These are phyloP conservation scores for Poa annua DNA, from an alignment of 176 grass and related monocot species.

Conservation along the genomic window DNA sequence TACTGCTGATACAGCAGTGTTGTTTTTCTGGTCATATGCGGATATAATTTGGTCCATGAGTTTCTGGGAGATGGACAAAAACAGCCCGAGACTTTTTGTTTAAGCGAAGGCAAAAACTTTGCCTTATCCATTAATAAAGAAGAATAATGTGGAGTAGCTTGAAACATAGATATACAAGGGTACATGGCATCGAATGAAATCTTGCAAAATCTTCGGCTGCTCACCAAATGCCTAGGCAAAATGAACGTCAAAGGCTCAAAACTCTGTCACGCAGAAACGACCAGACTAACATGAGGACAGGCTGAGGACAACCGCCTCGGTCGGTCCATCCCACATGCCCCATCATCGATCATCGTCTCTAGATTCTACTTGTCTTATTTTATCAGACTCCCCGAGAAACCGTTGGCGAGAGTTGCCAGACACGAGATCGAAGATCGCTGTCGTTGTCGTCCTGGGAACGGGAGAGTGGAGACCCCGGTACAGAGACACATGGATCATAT, in stretches of 20 bases:
- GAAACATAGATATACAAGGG: neutral
- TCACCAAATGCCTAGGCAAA: neutral
- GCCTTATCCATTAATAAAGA: no score
- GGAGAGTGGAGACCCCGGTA: neutral
- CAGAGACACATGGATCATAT: conserved; percentile 44
- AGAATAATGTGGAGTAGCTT: neutral
- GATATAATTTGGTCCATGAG: no score
- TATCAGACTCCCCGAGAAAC: conserved; percentile 40
- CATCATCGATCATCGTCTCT: neutral
- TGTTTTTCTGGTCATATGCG: no score
- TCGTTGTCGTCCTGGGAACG: conserved; percentile 41
- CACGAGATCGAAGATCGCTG: conserved; percentile 40
- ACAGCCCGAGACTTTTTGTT: no score
- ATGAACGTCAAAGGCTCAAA: neutral
- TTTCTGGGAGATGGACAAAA: no score
- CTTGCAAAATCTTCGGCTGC: neutral
- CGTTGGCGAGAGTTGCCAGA: conserved; percentile 43
- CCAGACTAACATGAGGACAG: conserved; percentile 16
- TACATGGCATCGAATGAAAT: neutral
- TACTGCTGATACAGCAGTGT: no score
- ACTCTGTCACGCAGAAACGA: neutral
- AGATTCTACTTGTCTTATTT: conserved; percentile 40
- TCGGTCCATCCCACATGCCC: neutral
- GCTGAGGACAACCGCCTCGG: conserved; percentile 39
- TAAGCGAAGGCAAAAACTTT: no score